phyloP scores from a whole-genome alignment of 768 basidiomycete genomes.

The Suillus paluster region DNA sequence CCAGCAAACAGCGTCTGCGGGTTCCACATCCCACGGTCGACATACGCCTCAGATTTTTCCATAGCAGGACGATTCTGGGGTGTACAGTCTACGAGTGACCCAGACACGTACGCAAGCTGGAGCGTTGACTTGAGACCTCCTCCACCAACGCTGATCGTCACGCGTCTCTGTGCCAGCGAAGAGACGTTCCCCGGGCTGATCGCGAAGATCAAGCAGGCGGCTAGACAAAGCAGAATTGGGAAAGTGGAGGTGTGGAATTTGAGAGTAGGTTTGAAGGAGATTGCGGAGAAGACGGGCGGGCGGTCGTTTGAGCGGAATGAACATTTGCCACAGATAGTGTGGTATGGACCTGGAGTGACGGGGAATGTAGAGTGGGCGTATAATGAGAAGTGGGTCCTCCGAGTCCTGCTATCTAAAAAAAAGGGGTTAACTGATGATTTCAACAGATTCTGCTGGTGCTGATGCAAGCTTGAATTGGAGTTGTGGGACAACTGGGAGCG shows the following conservation, averaged over 20 bases:
- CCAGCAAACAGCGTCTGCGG: constrained; percentile 51
- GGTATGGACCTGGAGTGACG: constrained; percentile 49
- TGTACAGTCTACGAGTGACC: constrained; percentile 18
- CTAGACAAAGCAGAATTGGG: constrained; percentile 38
- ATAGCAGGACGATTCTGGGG: constrained; percentile 26
- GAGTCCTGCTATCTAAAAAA: background rate
- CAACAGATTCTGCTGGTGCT: constrained; percentile 5
- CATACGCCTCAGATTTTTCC: constrained; percentile 18
- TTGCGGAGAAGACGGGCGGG: constrained; percentile 36
- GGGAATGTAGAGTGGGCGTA: constrained; percentile 46
- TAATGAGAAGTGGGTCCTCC: constrained; percentile 49
- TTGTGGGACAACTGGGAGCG: no score
- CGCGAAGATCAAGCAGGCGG: constrained; percentile 37
- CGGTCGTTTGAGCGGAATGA: constrained; percentile 38
- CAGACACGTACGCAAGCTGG: constrained; percentile 47
- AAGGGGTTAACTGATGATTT: background rate
- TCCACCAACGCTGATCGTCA: constrained; percentile 46
- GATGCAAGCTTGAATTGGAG: no score
- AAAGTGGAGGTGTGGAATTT: constrained; percentile 55
- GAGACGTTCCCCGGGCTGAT: constrained; percentile 42
- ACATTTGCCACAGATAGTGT: constrained; percentile 50
- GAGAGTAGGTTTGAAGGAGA: constrained; percentile 34
- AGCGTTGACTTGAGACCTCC: constrained; percentile 40
- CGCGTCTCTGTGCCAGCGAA: constrained; percentile 39
- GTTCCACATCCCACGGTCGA: constrained; percentile 42